Evolutionary conservation across 441 rosid species (phyloP), one percentile per base, ranked within the genome.

Genomic region (Populus hybrid): DNA sequence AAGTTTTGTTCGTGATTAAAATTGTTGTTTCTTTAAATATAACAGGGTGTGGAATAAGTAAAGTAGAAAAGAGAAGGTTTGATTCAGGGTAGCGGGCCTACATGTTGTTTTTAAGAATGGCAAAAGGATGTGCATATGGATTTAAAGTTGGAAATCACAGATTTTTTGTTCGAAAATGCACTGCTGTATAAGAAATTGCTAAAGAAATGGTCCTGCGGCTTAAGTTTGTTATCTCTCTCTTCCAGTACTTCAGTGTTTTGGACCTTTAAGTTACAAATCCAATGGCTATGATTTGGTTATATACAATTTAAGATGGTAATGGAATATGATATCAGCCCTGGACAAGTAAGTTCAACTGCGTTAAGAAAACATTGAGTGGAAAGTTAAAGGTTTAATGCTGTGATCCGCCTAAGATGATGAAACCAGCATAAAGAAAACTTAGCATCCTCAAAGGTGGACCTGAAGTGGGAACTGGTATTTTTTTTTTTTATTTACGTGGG

Each of bases 61-160:
- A 40, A 68, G 74, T 23, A 38, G 63, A 76, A 74, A 80, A 78
- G 78, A 77, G 82, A 78, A 79, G 88, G 84, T 87, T 90, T 90
- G 84, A 83, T 84, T 83, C 53, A 73, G 64, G 77, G 68, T 77
- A 85, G 82, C 77, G 88, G 89, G 74, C 84, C 87, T 75, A 73
- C 74, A 38, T 81, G 87, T 73, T 77, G 86, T 86, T 82, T 66
- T 86, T 74, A 78, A 85, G 79, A 89, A 56, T 73, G 72, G 76
- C n/a, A 24, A 76, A 87, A 89, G 89, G 71, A 81, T 77, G 64
- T 72, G 71, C 24, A 33, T 69, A 75, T 78, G 84, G 84, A 70
- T 75, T 79, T 78, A 81, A 78, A 78, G 83, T 59, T 69, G 75
- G 77, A 72, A 79, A 79, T 50, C 53, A 80, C 75, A 69, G 74